These are phyloP conservation scores for Teratosphaeria viscida DNA, from an alignment of 2,329 filamentous ascomycete genomes.

Conservation along the genomic window DNA sequence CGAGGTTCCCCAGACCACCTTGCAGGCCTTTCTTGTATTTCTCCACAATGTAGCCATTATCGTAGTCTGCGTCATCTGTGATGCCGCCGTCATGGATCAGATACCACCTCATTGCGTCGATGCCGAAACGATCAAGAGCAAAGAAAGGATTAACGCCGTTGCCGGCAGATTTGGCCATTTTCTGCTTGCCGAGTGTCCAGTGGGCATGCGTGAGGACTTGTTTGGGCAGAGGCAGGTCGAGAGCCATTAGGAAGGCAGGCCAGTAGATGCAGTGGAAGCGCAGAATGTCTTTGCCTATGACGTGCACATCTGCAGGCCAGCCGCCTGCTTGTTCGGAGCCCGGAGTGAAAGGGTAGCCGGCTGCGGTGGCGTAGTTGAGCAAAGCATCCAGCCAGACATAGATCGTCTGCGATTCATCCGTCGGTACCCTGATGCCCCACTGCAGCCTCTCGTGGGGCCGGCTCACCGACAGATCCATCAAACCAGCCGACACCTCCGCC, in stretches of 20 bases:
- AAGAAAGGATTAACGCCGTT: slow-evolving; percentile 94
- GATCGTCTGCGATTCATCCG: slow-evolving; percentile 76
- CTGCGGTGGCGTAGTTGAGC: slow-evolving; percentile 82
- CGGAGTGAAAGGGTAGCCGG: slow-evolving; percentile 73
- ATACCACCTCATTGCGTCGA: slow-evolving; percentile 84
- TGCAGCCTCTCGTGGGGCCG: slow-evolving; percentile 64
- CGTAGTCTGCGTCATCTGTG: slow-evolving; percentile 69
- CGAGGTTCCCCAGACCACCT: slow-evolving; percentile 68
- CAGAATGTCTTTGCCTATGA: slow-evolving; percentile 93
- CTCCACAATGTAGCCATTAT: slow-evolving; percentile 63
- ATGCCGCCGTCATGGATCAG: slow-evolving; percentile 72
- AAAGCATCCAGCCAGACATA: slow-evolving; percentile 98
- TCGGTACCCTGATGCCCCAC: slow-evolving; percentile 86
- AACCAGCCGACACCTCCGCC: slow-evolving; percentile 61
- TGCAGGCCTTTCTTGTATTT: slow-evolving; percentile 73
- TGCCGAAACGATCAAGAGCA: slow-evolving; percentile 76
- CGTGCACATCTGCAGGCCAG: slow-evolving; percentile 87
- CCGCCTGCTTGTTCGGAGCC: slow-evolving; percentile 46
- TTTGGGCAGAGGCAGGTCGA: slow-evolving; percentile 67
- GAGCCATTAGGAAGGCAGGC: slow-evolving; percentile 88
- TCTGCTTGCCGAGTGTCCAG: slow-evolving; percentile 83
- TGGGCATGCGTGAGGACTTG: slow-evolving; percentile 82
- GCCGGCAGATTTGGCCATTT: slow-evolving; percentile 94
- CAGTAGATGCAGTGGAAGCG: slow-evolving; percentile 97
- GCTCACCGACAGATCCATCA: slow-evolving; percentile 84